Conservation (phyloP, 1,284 basidiomycete genomes). For the Sanghuangporus baumii region DNA sequence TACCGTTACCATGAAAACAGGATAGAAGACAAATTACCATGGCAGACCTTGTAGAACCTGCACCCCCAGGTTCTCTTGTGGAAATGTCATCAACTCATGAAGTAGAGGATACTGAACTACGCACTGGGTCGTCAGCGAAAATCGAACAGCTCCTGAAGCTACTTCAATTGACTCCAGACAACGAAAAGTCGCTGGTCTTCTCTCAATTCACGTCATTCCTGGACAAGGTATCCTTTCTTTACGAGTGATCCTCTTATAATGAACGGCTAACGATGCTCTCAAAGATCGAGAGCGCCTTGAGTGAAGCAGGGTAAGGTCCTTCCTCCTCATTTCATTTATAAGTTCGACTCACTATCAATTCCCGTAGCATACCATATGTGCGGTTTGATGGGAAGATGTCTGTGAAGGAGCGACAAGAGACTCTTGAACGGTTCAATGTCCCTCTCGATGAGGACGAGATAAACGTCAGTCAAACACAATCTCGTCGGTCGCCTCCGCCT, state of each 20-base stretch:
- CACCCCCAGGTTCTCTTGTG: conserved; percentile 59
- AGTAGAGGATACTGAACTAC: conserved; percentile 35
- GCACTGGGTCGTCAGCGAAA: conserved; percentile 69
- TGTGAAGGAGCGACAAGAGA: conserved; percentile 70
- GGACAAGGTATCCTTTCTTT: conserved; percentile 50
- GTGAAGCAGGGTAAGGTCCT: conserved; percentile 49
- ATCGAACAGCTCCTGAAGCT: conserved; percentile 75
- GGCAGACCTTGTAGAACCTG: conserved; percentile 62
- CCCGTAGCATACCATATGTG: conserved; percentile 61
- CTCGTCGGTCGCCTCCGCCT: conserved; percentile 17
- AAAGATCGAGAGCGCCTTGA: conserved; percentile 66
- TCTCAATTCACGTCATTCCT: conserved; percentile 83
- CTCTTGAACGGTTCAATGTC: conserved; percentile 66
- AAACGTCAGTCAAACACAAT: conserved; percentile 10
- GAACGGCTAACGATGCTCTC: conserved; percentile 10
- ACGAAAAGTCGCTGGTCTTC: conserved; percentile 79
- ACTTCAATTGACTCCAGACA: conserved; percentile 57
- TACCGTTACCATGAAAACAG: conserved; percentile 27
- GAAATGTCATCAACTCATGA: conserved; percentile 45
- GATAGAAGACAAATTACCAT: conserved; percentile 65
- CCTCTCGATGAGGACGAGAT: conserved; percentile 41
- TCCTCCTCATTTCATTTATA: conserved; percentile 23
- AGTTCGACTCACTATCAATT: conserved; percentile 19
- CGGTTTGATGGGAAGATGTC: conserved; percentile 83
- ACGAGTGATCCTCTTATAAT: not conserved